phyloP scores from a whole-genome alignment of 495 filamentous ascomycete genomes.

The Amniculicola lignicola region DNA sequence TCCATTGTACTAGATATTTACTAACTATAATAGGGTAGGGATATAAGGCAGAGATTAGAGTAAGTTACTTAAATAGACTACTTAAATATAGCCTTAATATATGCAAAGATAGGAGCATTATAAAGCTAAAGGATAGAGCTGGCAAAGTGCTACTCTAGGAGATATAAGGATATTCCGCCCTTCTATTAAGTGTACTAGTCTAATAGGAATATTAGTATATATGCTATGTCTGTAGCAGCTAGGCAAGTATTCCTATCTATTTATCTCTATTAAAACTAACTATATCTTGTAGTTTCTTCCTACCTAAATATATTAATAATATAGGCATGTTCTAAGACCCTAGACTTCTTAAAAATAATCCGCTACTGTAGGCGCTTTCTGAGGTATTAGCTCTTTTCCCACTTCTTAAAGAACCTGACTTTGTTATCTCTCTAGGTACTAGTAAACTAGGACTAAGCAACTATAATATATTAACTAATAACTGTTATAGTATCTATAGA shows the following conservation, averaged over 20 bases:
- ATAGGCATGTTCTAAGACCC: constrained; percentile 1
- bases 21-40: constrained; percentile 33
- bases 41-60: constrained; percentile 2
- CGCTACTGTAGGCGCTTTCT: background rate
- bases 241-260: background rate
- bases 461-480: background rate
- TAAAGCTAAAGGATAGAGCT: constrained; percentile 16
- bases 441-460: background rate
- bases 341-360: background rate
- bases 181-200: background rate
- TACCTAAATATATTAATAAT: too few species aligned
- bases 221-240: background rate
- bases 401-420: background rate
- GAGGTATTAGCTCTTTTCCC: background rate
- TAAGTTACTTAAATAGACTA: background rate
- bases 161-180: constrained; percentile 3
- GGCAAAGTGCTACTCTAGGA: constrained; percentile 10
- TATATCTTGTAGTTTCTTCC: too few species aligned
- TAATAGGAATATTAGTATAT: background rate
- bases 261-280: background rate
- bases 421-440: constrained; percentile 1
- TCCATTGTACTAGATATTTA: constrained; percentile 31
- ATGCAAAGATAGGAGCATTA: background rate
- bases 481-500: background rate
- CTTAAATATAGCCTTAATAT: background rate